Evolutionary conservation across 352 stramenopile species (phyloP).

Genomic region (Pythium biforme): DNA sequence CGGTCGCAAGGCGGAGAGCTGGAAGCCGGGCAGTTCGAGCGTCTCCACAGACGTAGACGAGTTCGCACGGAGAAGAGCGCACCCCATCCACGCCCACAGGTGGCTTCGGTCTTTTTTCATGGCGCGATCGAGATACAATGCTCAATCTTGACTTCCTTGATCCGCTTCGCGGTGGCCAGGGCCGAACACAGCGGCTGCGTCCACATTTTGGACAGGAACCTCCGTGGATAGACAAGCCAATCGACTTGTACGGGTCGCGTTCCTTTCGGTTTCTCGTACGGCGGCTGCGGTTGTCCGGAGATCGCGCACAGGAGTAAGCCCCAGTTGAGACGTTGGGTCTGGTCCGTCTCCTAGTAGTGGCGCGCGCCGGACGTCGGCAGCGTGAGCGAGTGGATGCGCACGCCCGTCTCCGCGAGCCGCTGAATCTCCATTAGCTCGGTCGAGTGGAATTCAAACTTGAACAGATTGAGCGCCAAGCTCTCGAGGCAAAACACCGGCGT

Average conservation of each 20-base stretch:
- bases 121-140: neutral
- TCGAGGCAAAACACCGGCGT: conserved; percentile 8
- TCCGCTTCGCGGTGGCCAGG: neutral
- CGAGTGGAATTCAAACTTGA: conserved; percentile 7
- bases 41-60: neutral
- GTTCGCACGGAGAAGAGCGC: neutral
- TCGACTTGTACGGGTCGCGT: neutral
- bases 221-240: neutral
- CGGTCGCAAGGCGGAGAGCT: neutral
- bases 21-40: neutral
- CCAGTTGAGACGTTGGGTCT: neutral
- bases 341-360: neutral
- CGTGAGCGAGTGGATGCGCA: neutral
- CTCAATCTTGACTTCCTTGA: neutral
- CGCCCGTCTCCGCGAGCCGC: conserved; percentile 1
- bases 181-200: neutral
- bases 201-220: neutral
- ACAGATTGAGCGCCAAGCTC: neutral
- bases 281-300: neutral
- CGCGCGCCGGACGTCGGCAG: neutral
- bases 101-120: neutral
- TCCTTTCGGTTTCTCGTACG: neutral
- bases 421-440: conserved; percentile 10
- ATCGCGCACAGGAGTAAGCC: conserved; percentile 3
- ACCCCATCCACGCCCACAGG: conserved; percentile 6